Percentiles rank a stretch among this genome's conserved stretches.
phyloP scores from a whole-genome alignment of 2,329 filamentous ascomycete genomes.

The Ilyonectria destructans region DNA sequence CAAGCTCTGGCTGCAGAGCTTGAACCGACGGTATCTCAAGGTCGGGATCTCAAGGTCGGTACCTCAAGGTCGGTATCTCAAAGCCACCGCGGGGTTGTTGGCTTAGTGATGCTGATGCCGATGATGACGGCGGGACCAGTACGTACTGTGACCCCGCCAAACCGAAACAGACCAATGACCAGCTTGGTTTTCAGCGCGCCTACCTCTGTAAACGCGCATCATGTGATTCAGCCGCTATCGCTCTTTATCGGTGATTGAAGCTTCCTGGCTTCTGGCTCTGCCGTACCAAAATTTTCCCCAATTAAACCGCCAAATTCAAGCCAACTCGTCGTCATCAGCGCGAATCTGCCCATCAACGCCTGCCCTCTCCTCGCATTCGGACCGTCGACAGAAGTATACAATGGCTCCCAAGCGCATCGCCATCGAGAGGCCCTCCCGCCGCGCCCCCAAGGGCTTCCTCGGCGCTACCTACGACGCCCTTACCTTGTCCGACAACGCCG shows the following conservation, averaged over 20 bases:
- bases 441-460: constrained; percentile 67
- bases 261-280: constrained; percentile 25
- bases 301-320: constrained; percentile 31
- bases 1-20: background rate
- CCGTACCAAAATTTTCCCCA: constrained; percentile 44
- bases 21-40: background rate
- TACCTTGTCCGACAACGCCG: constrained; percentile 78
- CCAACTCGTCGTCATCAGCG: constrained; percentile 20
- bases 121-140: constrained; percentile 14
- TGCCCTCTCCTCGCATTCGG: constrained; percentile 1
- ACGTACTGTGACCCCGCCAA: background rate
- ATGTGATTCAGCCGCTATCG: constrained; percentile 47
- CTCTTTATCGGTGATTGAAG: constrained; percentile 36
- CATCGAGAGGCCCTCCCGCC: constrained; percentile 63
- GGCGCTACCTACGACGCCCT: constrained; percentile 73
- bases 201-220: constrained; percentile 35
- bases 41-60: background rate
- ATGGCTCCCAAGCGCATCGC: constrained; percentile 78
- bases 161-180: background rate
- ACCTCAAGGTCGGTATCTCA: background rate
- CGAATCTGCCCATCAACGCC: constrained; percentile 3
- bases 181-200: background rate
- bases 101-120: constrained; percentile 2
- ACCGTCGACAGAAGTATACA: constrained; percentile 39
- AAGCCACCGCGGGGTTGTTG: constrained; percentile 3